phyloP scores from a whole-genome alignment of 495 filamentous ascomycete genomes.

The Astrocystis sublimbata region DNA sequence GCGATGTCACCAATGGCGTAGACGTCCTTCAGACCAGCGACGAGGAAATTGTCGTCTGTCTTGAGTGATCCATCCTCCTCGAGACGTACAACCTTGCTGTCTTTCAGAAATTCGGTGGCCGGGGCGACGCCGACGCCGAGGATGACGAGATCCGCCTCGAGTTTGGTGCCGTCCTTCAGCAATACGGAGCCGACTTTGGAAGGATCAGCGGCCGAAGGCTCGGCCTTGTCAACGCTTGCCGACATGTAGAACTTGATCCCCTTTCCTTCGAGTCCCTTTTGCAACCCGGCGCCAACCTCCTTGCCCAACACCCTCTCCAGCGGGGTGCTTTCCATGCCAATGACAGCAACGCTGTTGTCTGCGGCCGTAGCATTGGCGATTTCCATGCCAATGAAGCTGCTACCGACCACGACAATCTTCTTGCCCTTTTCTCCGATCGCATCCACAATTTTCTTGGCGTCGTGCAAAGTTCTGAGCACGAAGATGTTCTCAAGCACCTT shows the following conservation, averaged over 20 bases:
- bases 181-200: conserved; percentile 75
- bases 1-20: conserved; percentile 97
- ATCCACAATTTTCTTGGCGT: conserved; percentile 71
- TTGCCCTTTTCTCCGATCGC: conserved; percentile 84
- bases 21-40: conserved; percentile 72
- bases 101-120: conserved; percentile 79
- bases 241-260: conserved; percentile 85
- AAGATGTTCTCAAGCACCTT: conserved; percentile 87
- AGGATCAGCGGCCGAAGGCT: conserved; percentile 61
- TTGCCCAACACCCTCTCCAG: conserved; percentile 86
- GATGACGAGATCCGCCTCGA: conserved; percentile 87
- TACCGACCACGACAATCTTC: conserved; percentile 89
- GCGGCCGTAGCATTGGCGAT: conserved; percentile 75
- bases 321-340: conserved; percentile 89
- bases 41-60: conserved; percentile 74
- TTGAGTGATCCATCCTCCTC: conserved; percentile 79
- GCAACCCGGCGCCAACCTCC: conserved; percentile 78
- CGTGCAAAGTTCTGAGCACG: conserved; percentile 69
- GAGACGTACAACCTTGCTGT: conserved; percentile 65
- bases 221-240: conserved; percentile 78
- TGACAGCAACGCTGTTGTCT: conserved; percentile 77
- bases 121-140: conserved; percentile 87
- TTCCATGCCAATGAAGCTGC: conserved; percentile 96
- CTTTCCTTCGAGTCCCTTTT: conserved; percentile 72
- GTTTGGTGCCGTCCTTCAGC: conserved; percentile 81